Evolutionary conservation across 495 filamentous ascomycete species (phyloP), one percentile per base, ranked within the genome.

Genomic region (Penicillium dipodomyicola): DNA sequence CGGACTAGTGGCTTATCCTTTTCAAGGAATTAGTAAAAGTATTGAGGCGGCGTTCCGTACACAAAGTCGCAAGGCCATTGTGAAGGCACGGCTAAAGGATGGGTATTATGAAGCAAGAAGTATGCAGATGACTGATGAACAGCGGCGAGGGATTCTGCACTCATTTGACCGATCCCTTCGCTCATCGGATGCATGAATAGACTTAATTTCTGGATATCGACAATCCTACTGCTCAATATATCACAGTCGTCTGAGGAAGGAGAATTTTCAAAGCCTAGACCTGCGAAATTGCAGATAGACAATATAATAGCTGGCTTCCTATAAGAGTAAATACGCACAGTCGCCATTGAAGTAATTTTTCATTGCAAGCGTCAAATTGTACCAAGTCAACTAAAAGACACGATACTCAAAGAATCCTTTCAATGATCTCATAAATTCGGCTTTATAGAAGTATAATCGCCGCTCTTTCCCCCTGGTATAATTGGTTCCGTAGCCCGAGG

Each of bases 1-100:
- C n/a, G 57, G 57, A 10, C 27, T 59, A 17, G 51, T 59, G 4
- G 57, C 57, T 9, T 59, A 59, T 49, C 57, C 57, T 37, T 46
- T 45, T 4, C 57, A 59, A 10, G 57, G 57, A 14, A 59, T 59
- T 6, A 53, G 45, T 25, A 58, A 58, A 40, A 58, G 56, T 27
- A 22, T 59, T 5, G 45, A 59, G 22, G 30, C 43, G 0, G 23
- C 33, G 4, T 40, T 51, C 15, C 56, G 52, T 9, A 49, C 56
- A 3, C 48, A 54, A 15, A 49, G 33, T 5, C 25, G 49, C 0
- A 59, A 59, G 17, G 23, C 20, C 15, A 17, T 59, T 33, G 22
- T 49, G 17, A 44, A 49, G 3, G 56, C 47, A 25, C 48, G 32
- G 17, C 12, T 50, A 2, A 50, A 33, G 14, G 19, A n/a, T 27